Evolutionary conservation across 352 stramenopile genomes (phyloP), one percentile per base, ranked within the genome.

Genomic region (Globisporangium spinosum): DNA sequence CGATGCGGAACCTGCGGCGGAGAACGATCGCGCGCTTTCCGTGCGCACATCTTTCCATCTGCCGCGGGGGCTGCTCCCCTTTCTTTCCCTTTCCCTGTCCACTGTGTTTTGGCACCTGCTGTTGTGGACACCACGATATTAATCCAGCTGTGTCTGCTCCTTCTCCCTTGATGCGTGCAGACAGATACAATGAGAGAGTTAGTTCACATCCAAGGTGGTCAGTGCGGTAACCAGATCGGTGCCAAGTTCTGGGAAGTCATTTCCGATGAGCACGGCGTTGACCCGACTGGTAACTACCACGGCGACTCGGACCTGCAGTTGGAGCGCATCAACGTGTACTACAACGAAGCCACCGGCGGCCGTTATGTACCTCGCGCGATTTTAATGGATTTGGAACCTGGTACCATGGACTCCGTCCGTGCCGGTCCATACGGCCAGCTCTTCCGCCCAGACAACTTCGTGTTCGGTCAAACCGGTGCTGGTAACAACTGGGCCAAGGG

Each of bases 401-500:
- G 98, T 67, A 99, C 97, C 62, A 99, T 99, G 97, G 98, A 99
- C 82, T 97, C 97, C 22, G 97, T 99, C 53, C 95, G 97, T 66
- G 89, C 93, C 12, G 97, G 96, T 66, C 89, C 96, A 15, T 98
- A 98, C 75, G 97, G 98, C 54, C 80, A 98, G 75, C 91, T 99
- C 60, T 99, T 99, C 87, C 92, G 97, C 64, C 97, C 97, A 25
- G 97, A 99, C 82, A 99, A 99, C 89, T 99, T 99, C 75, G 96
- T 99, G 40, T 99, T 99, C 83, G 97, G 97, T 64, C 95, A 99
- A 79, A 98, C 91, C 49, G 97, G 97, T 74, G 97, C 97, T 49
- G 97, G 97, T 83, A 99, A 98, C 89, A 98, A 99, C 89, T 99
- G 97, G 97, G 98, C 98, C 80, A 99, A 99, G 88, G 98, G 98